Conservation (phyloP, 805 yeast genomes). For the Wickerhamomyces bisporus region DNA sequence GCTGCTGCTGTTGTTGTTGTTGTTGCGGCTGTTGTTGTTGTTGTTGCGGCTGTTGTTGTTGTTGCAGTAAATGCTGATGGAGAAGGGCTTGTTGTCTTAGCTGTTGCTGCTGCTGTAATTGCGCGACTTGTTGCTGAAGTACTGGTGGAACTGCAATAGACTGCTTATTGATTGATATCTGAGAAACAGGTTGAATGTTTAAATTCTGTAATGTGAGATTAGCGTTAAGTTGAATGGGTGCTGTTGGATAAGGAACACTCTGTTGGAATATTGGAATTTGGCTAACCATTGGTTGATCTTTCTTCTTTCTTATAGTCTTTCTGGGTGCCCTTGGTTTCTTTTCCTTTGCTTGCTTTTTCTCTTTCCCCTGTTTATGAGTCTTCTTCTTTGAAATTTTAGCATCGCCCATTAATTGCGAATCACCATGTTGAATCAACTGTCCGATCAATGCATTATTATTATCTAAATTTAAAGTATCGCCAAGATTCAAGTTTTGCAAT, state of each 20-base stretch:
- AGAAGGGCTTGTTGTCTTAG: neutral
- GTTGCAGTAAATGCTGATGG: slow-evolving; percentile 13
- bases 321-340: slow-evolving; percentile 25
- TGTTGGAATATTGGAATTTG: slow-evolving; percentile 22
- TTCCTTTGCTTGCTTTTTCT: slow-evolving; percentile 20
- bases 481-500: slow-evolving; percentile 34
- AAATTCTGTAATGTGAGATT: neutral
- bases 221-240: slow-evolving; percentile 2
- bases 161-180: slow-evolving; percentile 4
- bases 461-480: slow-evolving; percentile 8
- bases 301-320: slow-evolving; percentile 23
- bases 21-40: neutral
- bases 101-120: slow-evolving; percentile 21
- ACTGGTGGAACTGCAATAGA: slow-evolving; percentile 12
- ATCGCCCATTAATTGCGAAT: slow-evolving; percentile 5
- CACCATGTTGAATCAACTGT: slow-evolving; percentile 22
- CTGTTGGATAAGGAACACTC: slow-evolving; percentile 15
- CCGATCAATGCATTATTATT: slow-evolving; percentile 8
- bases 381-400: slow-evolving; percentile 13
- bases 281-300: slow-evolving; percentile 16
- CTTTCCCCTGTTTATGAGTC: slow-evolving; percentile 14
- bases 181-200: slow-evolving; percentile 1
- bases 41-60: slow-evolving; percentile 12
- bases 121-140: slow-evolving; percentile 17
- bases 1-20: no score